Base-by-base conservation (phyloP, 2,329 filamentous ascomycete genomes). In the Diplodia seriata region DNA sequence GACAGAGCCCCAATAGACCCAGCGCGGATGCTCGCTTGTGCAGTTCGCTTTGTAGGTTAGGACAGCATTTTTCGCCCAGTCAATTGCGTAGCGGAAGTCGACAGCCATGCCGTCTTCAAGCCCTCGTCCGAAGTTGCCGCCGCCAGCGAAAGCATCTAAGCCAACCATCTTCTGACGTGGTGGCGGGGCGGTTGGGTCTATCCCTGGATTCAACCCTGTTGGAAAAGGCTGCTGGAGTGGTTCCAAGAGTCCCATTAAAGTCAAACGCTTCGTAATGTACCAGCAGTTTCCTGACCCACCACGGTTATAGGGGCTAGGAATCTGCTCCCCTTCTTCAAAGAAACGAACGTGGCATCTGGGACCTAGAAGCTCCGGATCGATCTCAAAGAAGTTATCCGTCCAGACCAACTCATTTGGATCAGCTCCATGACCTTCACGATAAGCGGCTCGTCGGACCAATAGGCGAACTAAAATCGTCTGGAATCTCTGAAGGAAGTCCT, bases 61-160 rank as follows among this genome's bases (percentile, higher is more conserved):
- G 0, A 94, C 85, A 0, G 92, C 90, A 5, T 82, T 78, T 0
- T 79, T 71, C 67, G 85, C 86, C 68, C 87, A 86, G 73, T 96
- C 92, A 31, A 94, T 89, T 0, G 87, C 87, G 81, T 87, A 90
- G 3, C 83, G 81, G 76, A 91, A 90, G 31, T 87, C 75, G 0
- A 93, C 83, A 0, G 83, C 87, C 0, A 88, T 87, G 0, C 87
- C 87, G 65, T 93, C 91, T 76, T 93, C 91, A 0, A 96, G 81
- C 0, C 91, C 92, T 36, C 90, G 84, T 5, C 91, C 92, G 63
- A 95, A 88, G 64, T 90, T 93, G 0, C 92, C 92, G 20, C 90
- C 89, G 0, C 92, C 92, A 71, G 90, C 92, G 73, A 92, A 96
- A 0, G 95, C 80, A 70, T 93, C 91, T 3, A 94, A 78, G 0